Evolutionary conservation across 129 eudicot genomes (phyloP).

Genomic region (Lactuca saligna): DNA sequence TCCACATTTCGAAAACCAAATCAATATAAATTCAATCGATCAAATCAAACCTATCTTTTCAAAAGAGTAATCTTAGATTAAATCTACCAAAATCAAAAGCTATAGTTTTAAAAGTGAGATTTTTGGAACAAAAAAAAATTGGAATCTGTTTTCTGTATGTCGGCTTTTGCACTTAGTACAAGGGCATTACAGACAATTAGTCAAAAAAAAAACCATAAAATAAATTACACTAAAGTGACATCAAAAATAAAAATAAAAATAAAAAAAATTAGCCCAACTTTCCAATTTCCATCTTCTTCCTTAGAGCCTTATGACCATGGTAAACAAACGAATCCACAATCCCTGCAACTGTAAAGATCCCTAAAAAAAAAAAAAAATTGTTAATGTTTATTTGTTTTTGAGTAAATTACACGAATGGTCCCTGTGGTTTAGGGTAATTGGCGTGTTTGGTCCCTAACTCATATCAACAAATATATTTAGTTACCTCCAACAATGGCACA

Average conservation of each 20-base stretch:
- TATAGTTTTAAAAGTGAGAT: slow-evolving; percentile 1
- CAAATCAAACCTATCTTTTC: too few species aligned
- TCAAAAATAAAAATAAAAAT: too few species aligned
- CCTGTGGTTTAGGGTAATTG: too few species aligned
- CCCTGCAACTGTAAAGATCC: slow-evolving; percentile 84
- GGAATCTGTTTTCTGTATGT: background rate
- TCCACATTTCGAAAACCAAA: too few species aligned
- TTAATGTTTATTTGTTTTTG: background rate
- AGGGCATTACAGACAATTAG: slow-evolving; percentile 24
- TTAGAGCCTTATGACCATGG: slow-evolving; percentile 81
- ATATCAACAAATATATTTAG: background rate
- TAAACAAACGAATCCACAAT: slow-evolving; percentile 79
- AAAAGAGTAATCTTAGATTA: too few species aligned
- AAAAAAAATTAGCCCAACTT: slow-evolving; percentile 43
- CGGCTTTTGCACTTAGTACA: slow-evolving; percentile 23
- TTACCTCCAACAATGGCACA: slow-evolving; percentile 99
- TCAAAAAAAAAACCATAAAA: slow-evolving; percentile 31
- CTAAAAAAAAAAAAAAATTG: slow-evolving; percentile 30
- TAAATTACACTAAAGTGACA: background rate
- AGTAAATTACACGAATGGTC: too few species aligned
- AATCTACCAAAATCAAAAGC: background rate
- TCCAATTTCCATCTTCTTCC: slow-evolving; percentile 75
- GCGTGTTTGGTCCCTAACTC: too few species aligned
- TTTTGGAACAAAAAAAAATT: background rate
- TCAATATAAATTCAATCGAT: too few species aligned